phyloP scores from a whole-genome alignment of 2,329 filamentous ascomycete genomes.

The Ophiosphaerella herpotricha region DNA sequence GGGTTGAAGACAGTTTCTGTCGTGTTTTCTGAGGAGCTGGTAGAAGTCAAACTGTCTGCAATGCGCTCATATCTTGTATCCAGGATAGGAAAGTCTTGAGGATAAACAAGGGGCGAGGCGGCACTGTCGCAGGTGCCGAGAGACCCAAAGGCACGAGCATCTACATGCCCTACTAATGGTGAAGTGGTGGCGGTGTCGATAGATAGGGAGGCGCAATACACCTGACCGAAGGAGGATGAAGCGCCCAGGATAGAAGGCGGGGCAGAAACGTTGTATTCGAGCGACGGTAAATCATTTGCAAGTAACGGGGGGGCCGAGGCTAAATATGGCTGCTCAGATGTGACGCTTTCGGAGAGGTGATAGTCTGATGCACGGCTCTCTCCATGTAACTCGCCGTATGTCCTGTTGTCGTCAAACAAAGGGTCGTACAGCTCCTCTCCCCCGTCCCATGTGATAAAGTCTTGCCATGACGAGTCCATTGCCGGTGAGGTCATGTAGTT shows the following conservation, averaged over 20 bases:
- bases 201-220: constrained; percentile 30
- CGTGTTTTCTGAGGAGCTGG: constrained; percentile 25
- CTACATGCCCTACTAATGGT: constrained; percentile 24
- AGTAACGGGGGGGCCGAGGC: constrained; percentile 32
- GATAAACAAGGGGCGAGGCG: constrained; percentile 18
- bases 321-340: constrained; percentile 25
- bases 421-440: constrained; percentile 36
- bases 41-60: constrained; percentile 20
- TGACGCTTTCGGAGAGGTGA: constrained; percentile 25
- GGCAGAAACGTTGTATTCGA: constrained; percentile 33
- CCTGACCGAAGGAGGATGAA: constrained; percentile 27
- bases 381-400: constrained; percentile 11
- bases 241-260: constrained; percentile 35
- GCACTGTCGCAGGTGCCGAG: constrained; percentile 29
- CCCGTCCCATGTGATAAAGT: constrained; percentile 35
- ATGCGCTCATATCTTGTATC: constrained; percentile 30
- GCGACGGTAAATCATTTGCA: constrained; percentile 29
- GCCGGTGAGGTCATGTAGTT: constrained; percentile 18
- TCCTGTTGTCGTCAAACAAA: constrained; percentile 28
- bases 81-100: constrained; percentile 26
- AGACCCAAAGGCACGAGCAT: constrained; percentile 23
- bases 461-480: constrained; percentile 31
- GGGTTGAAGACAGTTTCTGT: constrained; percentile 36
- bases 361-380: constrained; percentile 16
- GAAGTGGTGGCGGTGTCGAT: constrained; percentile 35